Evolutionary conservation across 495 filamentous ascomycete species (phyloP), one percentile per base, ranked within the genome.

Genomic region (Antarctomyces pellizariae): DNA sequence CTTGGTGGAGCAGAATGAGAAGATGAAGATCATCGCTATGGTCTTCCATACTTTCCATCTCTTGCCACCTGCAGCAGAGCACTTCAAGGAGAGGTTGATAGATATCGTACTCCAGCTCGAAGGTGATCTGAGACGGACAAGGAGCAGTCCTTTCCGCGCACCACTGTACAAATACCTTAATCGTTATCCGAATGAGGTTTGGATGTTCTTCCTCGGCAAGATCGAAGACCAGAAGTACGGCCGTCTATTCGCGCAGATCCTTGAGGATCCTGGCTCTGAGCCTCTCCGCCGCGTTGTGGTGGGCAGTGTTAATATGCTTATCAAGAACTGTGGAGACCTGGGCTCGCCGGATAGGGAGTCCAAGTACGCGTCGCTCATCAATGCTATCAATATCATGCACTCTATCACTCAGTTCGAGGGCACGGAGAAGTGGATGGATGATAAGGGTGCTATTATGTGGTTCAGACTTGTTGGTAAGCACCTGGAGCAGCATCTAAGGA

Each of bases 21-120:
- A 75, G 24, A 89, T 95, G 70, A 84, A 82, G 44, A 73, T 95
- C 22, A 75, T 95, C 26, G 71, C 79, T 3, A 75, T 83, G 0
- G 84, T 91, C 12, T 73, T 99, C 42, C 83, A 93, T 39, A 82
- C 95, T 27, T 99, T 95, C 49, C 83, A 99, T 42, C 65, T 95
- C 5, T 53, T 99, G 1, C 86, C 86, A 0, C 60, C 79, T 0
- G 76, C 80, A 6, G 86, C 86, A 7, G 75, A 76, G 21, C 64
- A 74, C 7, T 99, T 95, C 47, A 80, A 95, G 52, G 75, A 80
- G 24, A 61, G 71, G 17, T 63, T 95, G 11, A 71, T 95, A 29
- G 71, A 86, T 38, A 80, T 74, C 24, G 80, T 90, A 9, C 52
- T 95, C 34, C 75, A 84, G 18, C 62, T 99, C 0, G 86, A 99